Conservation (phyloP, 2,329 filamentous ascomycete genomes). For the Fusarium compactum region DNA sequence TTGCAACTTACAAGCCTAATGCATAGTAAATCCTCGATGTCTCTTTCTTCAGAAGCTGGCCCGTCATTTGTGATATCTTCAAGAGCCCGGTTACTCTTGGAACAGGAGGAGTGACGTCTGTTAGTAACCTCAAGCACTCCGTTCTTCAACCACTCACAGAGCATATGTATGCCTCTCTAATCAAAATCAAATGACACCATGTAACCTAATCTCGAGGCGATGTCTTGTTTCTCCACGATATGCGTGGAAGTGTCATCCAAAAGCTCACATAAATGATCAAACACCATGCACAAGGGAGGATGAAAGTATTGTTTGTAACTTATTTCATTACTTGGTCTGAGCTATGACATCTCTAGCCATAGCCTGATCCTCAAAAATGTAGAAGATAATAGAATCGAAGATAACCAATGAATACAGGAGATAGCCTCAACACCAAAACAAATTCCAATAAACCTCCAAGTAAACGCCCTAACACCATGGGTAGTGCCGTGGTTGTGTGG, state of each 20-base stretch:
- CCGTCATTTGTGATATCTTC: neutral
- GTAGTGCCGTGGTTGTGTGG: conserved; percentile 19
- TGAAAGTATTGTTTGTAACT: conserved; percentile 3
- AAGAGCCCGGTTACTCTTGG: neutral
- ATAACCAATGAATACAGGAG: neutral
- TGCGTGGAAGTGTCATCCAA: neutral
- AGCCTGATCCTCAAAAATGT: conserved; percentile 14
- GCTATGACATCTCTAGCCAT: neutral
- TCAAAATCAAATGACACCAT: neutral
- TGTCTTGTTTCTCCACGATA: conserved; percentile 6
- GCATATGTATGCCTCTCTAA: neutral
- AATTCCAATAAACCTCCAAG: neutral
- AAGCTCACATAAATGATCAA: neutral
- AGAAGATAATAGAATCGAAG: conserved; percentile 3
- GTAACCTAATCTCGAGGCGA: neutral
- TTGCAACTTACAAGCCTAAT: neutral
- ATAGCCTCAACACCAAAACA: conserved; percentile 12
- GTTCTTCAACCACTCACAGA: neutral
- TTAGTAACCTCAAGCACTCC: neutral
- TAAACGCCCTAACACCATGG: conserved; percentile 26
- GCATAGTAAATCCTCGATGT: neutral
- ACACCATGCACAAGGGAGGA: conserved; percentile 1
- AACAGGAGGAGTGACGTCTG: neutral
- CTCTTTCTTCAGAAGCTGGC: neutral
- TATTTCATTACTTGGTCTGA: conserved; percentile 11